Percentiles rank a stretch among this genome's conserved stretches.
phyloP scores from a whole-genome alignment of 2,329 filamentous ascomycete genomes.

The Calonectria pteridis region DNA sequence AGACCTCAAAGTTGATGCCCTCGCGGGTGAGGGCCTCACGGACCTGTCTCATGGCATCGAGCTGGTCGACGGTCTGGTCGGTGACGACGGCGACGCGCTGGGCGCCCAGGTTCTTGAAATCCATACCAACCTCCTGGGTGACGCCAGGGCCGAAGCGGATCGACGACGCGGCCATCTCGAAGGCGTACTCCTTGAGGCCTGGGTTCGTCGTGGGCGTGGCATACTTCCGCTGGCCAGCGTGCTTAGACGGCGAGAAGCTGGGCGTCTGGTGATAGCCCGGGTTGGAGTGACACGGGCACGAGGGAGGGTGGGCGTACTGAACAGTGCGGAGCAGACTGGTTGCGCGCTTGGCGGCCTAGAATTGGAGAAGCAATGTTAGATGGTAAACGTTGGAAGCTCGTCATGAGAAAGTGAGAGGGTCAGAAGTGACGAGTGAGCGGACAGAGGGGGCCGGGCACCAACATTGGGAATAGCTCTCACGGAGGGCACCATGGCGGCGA shows the following conservation, averaged over 20 bases:
- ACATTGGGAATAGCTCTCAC: conserved; percentile 52
- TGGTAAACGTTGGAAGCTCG: not conserved
- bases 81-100: conserved; percentile 94
- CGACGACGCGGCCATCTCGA: conserved; percentile 96
- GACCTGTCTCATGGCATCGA: conserved; percentile 92
- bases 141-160: conserved; percentile 95
- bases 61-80: conserved; percentile 81
- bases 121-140: conserved; percentile 98
- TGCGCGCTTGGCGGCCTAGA: conserved; percentile 72
- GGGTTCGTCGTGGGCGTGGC: conserved; percentile 78
- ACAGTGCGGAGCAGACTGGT: conserved; percentile 86
- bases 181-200: conserved; percentile 92
- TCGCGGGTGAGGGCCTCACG: conserved; percentile 83
- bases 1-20: conserved; percentile 85
- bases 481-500: conserved; percentile 43
- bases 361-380: not conserved
- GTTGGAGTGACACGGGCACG: conserved; percentile 93
- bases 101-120: conserved; percentile 90
- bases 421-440: not conserved
- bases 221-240: conserved; percentile 61
- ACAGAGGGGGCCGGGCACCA: conserved; percentile 28
- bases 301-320: conserved; percentile 88
- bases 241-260: conserved; percentile 64
- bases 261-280: conserved; percentile 80
- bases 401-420: not conserved